Evolutionary conservation across 805 yeast species (phyloP), one percentile per base, ranked within the genome.

Genomic region (Debaryomyces castellii): DNA sequence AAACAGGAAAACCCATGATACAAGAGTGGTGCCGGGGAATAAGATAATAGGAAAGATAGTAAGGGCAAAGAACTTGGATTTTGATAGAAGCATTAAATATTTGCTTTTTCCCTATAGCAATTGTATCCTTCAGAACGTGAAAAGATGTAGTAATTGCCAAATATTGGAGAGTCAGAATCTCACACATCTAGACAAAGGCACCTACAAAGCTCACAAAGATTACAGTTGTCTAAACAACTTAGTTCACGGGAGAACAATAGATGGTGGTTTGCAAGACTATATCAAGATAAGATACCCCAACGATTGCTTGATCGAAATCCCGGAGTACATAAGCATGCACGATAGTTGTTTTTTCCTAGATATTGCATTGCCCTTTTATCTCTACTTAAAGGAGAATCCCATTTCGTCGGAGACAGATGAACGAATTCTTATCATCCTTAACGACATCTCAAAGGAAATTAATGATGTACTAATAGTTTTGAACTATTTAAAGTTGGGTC

Each of bases 261-360:
- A 70, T 40, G 76, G 76, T 7, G 76, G 76, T 3, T 51, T 71
- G 16, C 75, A 70, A 50, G 74, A 71, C 37, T 64, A 49, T 46
- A 49, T 71, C 24, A 55, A 59, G 30, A 54, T 71, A 3, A 52
- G 52, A 7, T 39, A 51, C 36, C 66, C 73, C 0, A 52, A 54
- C 14, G 41, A 57, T 23, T 46, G 58, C 18, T 51, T 70, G 36
- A 51, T 71, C 10, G 49, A 48, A 16, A 46, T 70, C 3, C 73
- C 74, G 1, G 49, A 47, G 4, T 57, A 54, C 39, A 57, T 70
- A 10, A 62, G 69, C 37, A 49, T 63, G 20, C 76, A 71, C 49
- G 76, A 71, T 49, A 57, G 62, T 33, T 63, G 69, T 42, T 66
- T 67, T 40, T 48, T 65, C 5, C 43, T 58, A 14, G 75, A 70